A percentile compares a stretch with the other conserved stretches of the same genome.
phyloP scores from a whole-genome alignment of 257 asterid species.

The Leptodermis oblonga region DNA sequence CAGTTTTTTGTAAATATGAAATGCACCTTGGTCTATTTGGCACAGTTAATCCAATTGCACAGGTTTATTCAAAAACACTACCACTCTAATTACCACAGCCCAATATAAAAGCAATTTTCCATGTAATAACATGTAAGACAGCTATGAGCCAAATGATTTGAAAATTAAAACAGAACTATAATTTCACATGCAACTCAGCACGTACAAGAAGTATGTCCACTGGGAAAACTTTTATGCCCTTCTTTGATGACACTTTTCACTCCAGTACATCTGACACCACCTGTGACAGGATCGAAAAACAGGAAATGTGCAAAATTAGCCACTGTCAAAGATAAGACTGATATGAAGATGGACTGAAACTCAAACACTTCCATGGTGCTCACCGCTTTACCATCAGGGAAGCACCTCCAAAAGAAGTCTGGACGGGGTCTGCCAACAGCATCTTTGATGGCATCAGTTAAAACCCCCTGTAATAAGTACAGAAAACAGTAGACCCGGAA shows the following conservation, averaged over 20 bases:
- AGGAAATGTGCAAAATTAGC: constrained; percentile 28
- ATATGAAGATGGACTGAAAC: neutral
- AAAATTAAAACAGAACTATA: too few relatives aligned
- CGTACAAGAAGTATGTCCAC: constrained; percentile 96
- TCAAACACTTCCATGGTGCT: neutral
- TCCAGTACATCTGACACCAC: constrained; percentile 83
- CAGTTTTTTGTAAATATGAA: neutral
- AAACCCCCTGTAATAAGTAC: constrained; percentile 73
- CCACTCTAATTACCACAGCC: neutral
- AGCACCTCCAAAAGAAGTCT: constrained; percentile 97
- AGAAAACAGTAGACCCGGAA: constrained; percentile 75
- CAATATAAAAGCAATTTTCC: neutral
- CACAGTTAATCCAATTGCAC: neutral
- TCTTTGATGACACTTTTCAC: constrained; percentile 60
- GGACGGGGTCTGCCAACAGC: constrained; percentile 99
- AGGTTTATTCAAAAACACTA: too few relatives aligned
- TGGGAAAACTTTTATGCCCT: constrained; percentile 96
- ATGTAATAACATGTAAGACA: neutral
- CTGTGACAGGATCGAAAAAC: constrained; percentile 68
- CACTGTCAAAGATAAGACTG: neutral
- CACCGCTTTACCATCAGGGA: constrained; percentile 88
- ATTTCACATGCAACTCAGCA: neutral
- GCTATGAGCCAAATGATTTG: constrained; percentile 2
- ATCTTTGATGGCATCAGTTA: constrained; percentile 92
- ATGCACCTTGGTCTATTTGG: neutral